Evolutionary conservation across 2,329 filamentous ascomycete species (phyloP), one percentile per base, ranked within the genome.

Genomic region (Massarina eburnea): DNA sequence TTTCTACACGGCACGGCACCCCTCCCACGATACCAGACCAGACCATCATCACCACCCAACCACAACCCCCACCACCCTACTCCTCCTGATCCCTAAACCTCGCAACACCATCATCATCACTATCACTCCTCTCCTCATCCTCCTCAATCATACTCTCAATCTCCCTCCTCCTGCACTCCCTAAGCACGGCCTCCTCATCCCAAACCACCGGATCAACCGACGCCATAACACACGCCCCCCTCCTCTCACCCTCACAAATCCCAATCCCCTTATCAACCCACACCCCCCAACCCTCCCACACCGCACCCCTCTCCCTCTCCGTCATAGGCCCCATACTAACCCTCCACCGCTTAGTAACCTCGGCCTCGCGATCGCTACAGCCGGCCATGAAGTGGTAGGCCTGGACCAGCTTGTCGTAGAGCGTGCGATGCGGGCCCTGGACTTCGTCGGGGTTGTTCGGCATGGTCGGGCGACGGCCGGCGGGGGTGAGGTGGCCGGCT

Each of bases 261-360:
- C 45, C 45, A 37, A 68, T 45, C 10, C 19, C 46, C 5, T 19
- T 27, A 41, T 61, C 56, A 4, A 66, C 14, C 26, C 26, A 41
- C 5, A 57, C 46, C 2, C 54, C 64, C 59, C 59, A 68, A 0
- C 66, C 66, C 48, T 68, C 66, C 66, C 66, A 68, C 24, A 68
- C 57, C 20, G 52, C 50, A 3, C 64, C 66, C 8, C 64, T 49
- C 22, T 53, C 46, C 27, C 8, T 39, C 33, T 18, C 46, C 22
- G 46, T 59, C 57, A 67, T 52, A 12, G 50, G 54, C 0, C 62
- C 64, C 2, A 8, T 30, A 2, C 44, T 54, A 3, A 42, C 46
- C 4, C 59, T 45, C 63, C 63, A 68, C 32, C 66, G 38, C 57
- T 68, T 68, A 12, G 64, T 67, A 9, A 67, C 19, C n/a, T 54